A percentile compares a stretch with the other conserved stretches of the same genome.
Conservation (phyloP, 2,329 filamentous ascomycete species). For the Claviceps pazoutovae region DNA sequence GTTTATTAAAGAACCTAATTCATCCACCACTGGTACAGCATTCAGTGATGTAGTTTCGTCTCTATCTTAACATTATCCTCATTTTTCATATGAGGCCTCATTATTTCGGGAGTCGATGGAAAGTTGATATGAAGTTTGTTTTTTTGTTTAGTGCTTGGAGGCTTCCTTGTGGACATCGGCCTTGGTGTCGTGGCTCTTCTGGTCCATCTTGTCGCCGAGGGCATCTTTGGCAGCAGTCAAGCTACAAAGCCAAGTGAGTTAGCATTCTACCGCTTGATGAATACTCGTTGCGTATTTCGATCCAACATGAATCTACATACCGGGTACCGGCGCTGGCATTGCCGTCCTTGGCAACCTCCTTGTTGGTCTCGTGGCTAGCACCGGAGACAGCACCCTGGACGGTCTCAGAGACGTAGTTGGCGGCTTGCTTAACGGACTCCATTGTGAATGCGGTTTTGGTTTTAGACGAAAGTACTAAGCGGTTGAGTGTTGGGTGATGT, state of each 20-base stretch:
- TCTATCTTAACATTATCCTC: too few relatives aligned
- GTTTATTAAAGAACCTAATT: too few relatives aligned
- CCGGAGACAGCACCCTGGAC: slow-evolving; percentile 42
- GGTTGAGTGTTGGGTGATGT: slow-evolving; percentile 4
- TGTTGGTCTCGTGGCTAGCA: slow-evolving; percentile 57
- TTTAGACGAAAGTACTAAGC: slow-evolving; percentile 3
- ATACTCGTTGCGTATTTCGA: too few relatives aligned
- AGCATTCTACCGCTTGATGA: neutral
- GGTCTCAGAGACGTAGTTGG: slow-evolving; percentile 56
- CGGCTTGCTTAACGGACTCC: slow-evolving; percentile 44
- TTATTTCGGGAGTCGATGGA: neutral
- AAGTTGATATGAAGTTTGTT: neutral
- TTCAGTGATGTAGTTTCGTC: too few relatives aligned
- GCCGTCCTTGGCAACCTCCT: slow-evolving; percentile 50
- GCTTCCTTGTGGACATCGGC: slow-evolving; percentile 27
- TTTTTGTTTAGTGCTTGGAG: slow-evolving; percentile 15
- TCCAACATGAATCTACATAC: slow-evolving; percentile 19
- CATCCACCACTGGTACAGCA: too few relatives aligned
- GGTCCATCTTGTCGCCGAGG: slow-evolving; percentile 32
- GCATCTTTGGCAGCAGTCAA: slow-evolving; percentile 34
- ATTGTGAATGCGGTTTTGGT: slow-evolving; percentile 17
- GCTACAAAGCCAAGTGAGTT: slow-evolving; percentile 13
- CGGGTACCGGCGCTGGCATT: slow-evolving; percentile 40
- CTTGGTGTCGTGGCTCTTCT: slow-evolving; percentile 26
- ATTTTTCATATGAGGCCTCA: too few relatives aligned